phyloP scores from a whole-genome alignment of 805 yeast genomes.

The Candida cerambycidarum region DNA sequence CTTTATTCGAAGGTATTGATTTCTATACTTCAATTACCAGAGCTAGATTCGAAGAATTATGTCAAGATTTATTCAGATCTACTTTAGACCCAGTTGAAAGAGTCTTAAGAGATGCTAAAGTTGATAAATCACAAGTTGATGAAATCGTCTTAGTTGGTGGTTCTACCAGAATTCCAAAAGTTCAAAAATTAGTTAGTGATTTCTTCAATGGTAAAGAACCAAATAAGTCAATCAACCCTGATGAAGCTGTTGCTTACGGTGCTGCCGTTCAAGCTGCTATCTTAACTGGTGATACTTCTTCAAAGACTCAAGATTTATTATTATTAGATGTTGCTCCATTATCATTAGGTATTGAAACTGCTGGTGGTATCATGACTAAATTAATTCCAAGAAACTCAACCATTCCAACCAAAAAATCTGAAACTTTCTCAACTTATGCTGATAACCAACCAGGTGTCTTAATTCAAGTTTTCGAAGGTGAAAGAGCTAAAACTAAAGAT shows the following conservation, averaged over 20 bases:
- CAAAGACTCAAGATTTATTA: slow-evolving; percentile 93
- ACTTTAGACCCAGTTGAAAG: slow-evolving; percentile 94
- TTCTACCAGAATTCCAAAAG: slow-evolving; percentile 97
- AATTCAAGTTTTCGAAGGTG: slow-evolving; percentile 98
- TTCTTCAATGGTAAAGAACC: slow-evolving; percentile 98
- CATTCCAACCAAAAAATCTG: slow-evolving; percentile 96
- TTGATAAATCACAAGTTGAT: slow-evolving; percentile 85
- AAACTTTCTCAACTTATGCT: slow-evolving; percentile 93
- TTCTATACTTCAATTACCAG: slow-evolving; percentile 95
- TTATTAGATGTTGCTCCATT: slow-evolving; percentile 97
- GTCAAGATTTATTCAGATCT: slow-evolving; percentile 91
- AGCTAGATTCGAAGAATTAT: slow-evolving; percentile 96
- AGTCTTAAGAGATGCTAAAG: slow-evolving; percentile 86
- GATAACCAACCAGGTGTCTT: slow-evolving; percentile 99
- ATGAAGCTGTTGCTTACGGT: slow-evolving; percentile 99
- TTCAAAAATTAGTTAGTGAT: slow-evolving; percentile 92
- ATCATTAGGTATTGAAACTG: slow-evolving; percentile 96
- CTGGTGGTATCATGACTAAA: slow-evolving; percentile 99
- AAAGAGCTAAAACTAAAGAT: slow-evolving; percentile 93
- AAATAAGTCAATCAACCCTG: slow-evolving; percentile 95
- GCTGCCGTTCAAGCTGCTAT: slow-evolving; percentile 99
- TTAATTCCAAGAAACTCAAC: slow-evolving; percentile 98
- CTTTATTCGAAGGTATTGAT: slow-evolving; percentile 91
- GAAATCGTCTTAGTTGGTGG: slow-evolving; percentile 97
- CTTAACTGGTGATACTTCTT: slow-evolving; percentile 91